Evolutionary conservation across 1,139 yeast species (phyloP).

Genomic region (Eremothecium cymbalariae): DNA sequence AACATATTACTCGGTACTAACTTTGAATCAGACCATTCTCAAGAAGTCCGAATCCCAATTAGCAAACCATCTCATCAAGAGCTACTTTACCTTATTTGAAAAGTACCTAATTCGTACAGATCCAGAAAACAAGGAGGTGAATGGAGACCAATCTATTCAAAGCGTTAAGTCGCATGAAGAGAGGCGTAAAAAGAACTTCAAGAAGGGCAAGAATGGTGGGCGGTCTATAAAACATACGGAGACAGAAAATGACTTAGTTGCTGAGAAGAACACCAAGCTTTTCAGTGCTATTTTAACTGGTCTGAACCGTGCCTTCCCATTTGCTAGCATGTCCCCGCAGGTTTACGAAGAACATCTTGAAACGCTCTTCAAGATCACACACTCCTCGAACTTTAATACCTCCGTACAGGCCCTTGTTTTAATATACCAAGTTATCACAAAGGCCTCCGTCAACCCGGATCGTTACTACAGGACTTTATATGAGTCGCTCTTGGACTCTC

Average conservation of each 20-base stretch:
- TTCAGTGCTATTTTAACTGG: slow-evolving; percentile 93
- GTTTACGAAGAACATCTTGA: slow-evolving; percentile 72
- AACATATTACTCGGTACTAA: slow-evolving; percentile 76
- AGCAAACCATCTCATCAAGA: slow-evolving; percentile 74
- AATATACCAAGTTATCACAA: slow-evolving; percentile 63
- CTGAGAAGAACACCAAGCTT: slow-evolving; percentile 76
- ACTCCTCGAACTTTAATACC: slow-evolving; percentile 89
- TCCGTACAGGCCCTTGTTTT: slow-evolving; percentile 86
- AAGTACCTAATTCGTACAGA: slow-evolving; percentile 68
- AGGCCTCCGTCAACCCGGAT: slow-evolving; percentile 53
- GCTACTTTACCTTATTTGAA: slow-evolving; percentile 82
- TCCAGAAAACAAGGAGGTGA: slow-evolving; percentile 31
- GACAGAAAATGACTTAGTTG: slow-evolving; percentile 61
- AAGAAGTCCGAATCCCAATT: slow-evolving; percentile 65
- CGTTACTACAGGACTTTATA: slow-evolving; percentile 83
- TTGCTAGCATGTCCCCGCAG: slow-evolving; percentile 65
- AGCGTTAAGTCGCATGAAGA: slow-evolving; percentile 34
- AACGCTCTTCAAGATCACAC: slow-evolving; percentile 82
- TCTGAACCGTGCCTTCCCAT: slow-evolving; percentile 93
- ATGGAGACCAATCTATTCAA: slow-evolving; percentile 31
- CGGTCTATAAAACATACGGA: slow-evolving; percentile 60
- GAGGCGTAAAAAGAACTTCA: slow-evolving; percentile 47
- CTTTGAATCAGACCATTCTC: slow-evolving; percentile 87
- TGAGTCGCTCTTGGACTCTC: slow-evolving; percentile 79
- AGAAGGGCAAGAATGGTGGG: slow-evolving; percentile 73